Evolutionary conservation across 140 eudicot species (phyloP).

Genomic region (Bidens hawaiensis): DNA sequence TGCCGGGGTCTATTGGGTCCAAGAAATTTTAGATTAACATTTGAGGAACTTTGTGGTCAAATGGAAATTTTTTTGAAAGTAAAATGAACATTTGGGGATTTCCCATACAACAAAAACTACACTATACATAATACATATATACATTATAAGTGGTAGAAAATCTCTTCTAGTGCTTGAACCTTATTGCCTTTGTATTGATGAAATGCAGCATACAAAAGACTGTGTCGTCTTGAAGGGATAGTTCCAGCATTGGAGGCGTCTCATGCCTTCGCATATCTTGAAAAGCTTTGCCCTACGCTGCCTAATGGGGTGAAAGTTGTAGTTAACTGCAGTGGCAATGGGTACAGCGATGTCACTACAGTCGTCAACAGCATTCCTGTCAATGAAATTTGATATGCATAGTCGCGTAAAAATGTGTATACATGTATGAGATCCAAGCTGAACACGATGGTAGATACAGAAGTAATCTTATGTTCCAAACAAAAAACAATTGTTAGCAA

Average conservation of each 20-base stretch:
- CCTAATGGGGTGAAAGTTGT: slow-evolving; percentile 48
- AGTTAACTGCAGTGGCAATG: slow-evolving; percentile 54
- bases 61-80: no score
- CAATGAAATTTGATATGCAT: not conserved
- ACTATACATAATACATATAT: no score
- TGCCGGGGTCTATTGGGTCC: no score
- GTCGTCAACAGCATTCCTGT: slow-evolving; percentile 12
- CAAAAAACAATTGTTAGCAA: no score
- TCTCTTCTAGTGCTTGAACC: not conserved
- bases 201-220: slow-evolving; percentile 43
- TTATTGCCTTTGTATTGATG: not conserved
- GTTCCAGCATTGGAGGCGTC: slow-evolving; percentile 57
- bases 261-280: slow-evolving; percentile 66
- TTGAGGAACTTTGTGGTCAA: no score
- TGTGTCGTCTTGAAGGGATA: slow-evolving; percentile 69
- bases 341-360: slow-evolving; percentile 41
- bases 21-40: no score
- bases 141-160: no score
- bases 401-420: not conserved
- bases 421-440: not conserved
- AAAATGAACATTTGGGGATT: no score
- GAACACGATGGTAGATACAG: not conserved
- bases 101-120: no score
- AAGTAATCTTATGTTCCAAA: not conserved
- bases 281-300: slow-evolving; percentile 56